Evolutionary conservation across 257 asterid species (phyloP).

Genomic region (Knoxia roxburghii): DNA sequence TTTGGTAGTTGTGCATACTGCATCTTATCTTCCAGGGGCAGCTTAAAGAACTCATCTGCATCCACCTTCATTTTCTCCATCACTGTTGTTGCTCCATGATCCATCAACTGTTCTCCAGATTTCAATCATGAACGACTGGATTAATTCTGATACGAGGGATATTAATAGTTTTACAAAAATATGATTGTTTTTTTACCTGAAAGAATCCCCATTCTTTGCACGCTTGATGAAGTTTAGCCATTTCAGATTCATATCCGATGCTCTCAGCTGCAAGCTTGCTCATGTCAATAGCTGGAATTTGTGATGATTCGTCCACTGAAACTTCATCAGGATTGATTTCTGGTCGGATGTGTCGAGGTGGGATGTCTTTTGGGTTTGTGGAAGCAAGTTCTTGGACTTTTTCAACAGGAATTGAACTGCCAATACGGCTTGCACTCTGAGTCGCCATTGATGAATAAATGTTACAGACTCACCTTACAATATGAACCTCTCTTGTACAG

Average conservation of each 20-base stretch:
- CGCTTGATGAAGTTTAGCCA: constrained; percentile 28
- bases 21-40: constrained; percentile 31
- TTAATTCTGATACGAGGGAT: too few relatives aligned
- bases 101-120: constrained; percentile 20
- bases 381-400: constrained; percentile 34
- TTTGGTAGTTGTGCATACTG: constrained; percentile 25
- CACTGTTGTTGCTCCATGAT: constrained; percentile 26
- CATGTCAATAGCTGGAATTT: constrained; percentile 29
- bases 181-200: constrained; percentile 14
- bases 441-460: background rate
- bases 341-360: constrained; percentile 23
- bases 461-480: too few relatives aligned
- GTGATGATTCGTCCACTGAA: constrained; percentile 15
- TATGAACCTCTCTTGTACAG: too few relatives aligned
- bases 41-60: constrained; percentile 31
- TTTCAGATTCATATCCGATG: constrained; percentile 7
- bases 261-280: constrained; percentile 13
- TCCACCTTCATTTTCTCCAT: constrained; percentile 36
- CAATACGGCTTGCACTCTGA: constrained; percentile 1
- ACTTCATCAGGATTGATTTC: constrained; percentile 19
- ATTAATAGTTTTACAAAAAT: too few relatives aligned
- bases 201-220: constrained; percentile 35
- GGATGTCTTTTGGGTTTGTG: constrained; percentile 15
- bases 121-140: background rate
- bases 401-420: constrained; percentile 26